Evolutionary conservation across 805 yeast genomes (phyloP), one percentile per base, ranked within the genome.

Genomic region (Saturnispora silvae): DNA sequence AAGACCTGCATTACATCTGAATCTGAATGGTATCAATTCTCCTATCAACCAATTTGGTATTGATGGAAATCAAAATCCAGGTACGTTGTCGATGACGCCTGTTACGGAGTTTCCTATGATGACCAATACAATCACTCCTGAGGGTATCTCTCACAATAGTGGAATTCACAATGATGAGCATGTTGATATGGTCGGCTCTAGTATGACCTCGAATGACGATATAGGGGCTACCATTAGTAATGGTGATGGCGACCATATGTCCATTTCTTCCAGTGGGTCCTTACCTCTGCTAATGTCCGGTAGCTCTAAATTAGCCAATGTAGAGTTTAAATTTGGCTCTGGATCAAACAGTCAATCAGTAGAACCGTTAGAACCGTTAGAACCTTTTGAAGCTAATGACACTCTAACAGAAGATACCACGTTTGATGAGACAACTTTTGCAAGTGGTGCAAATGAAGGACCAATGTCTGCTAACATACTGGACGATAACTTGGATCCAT

Each of bases 21-120:
- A 37, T 29, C 25, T 37, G 20, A 33, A 24, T 37, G 32, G 35
- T 5, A 13, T 19, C 3, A 28, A 22, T 24, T 28, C 37, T 9
- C 29, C 36, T 2, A 14, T 33, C 22, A 53, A 52, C 31, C 57
- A 53, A 68, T 78, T 55, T 42, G 60, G 60, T 20, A 53, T 55
- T 33, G 53, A 31, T 75, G 80, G 53, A 82, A 81, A 50, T 82
- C 87, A 35, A 65, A 76, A 48, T 67, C 75, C 51, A 57, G 53
- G 70, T 3, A 76, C 83, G 1, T 61, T 76, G 47, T 72, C 83
- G 0, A 81, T 82, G 92, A 82, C 94, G 0, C 94, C 92, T 2
- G 75, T 81, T 4, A 69, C 83, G 2, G 94, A 82, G 46, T 76
- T 64, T 3, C 39, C 45, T 15, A 14, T 25, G 5, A 23, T 28